phyloP scores from a whole-genome alignment of 805 yeast genomes.

The Candida silvatica region DNA sequence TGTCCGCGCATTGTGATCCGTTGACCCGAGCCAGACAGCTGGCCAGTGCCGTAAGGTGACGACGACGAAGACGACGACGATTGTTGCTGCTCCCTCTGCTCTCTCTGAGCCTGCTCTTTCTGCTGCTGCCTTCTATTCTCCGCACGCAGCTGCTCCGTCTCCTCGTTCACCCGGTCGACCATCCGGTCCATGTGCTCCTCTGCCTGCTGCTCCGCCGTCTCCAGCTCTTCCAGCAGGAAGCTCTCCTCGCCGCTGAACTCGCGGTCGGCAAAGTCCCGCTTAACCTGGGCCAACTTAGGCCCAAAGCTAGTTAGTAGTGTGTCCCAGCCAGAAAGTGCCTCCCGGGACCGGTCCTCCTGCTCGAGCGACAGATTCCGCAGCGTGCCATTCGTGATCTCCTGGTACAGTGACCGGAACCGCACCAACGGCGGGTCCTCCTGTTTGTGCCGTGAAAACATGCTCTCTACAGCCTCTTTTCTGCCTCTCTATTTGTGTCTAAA shows the following conservation, averaged over 20 bases:
- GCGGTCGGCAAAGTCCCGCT: constrained; percentile 29
- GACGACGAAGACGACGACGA: neutral
- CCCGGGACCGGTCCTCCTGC: constrained; percentile 40
- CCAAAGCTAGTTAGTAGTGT: constrained; percentile 54
- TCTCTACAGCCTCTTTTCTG: too few species aligned
- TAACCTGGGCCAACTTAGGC: constrained; percentile 44
- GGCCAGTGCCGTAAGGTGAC: neutral
- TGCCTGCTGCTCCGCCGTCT: constrained; percentile 26
- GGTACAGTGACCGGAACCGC: constrained; percentile 50
- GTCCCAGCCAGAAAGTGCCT: constrained; percentile 68
- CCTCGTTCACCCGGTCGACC: too few species aligned
- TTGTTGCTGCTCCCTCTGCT: too few species aligned
- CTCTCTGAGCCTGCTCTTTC: too few species aligned
- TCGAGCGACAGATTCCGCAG: constrained; percentile 50
- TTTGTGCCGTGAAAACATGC: constrained; percentile 1
- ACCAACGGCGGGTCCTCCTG: constrained; percentile 32
- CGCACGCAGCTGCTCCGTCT: too few species aligned
- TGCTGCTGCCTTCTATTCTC: too few species aligned
- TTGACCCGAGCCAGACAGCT: too few species aligned
- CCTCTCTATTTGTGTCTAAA: too few species aligned
- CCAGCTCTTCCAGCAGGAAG: constrained; percentile 31
- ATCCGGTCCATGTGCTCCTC: constrained; percentile 31
- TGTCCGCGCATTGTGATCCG: neutral
- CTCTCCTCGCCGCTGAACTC: constrained; percentile 36
- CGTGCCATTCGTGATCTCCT: constrained; percentile 52